Conservation (phyloP, 148 eudicot species). For the Simmondsia chinensis region DNA sequence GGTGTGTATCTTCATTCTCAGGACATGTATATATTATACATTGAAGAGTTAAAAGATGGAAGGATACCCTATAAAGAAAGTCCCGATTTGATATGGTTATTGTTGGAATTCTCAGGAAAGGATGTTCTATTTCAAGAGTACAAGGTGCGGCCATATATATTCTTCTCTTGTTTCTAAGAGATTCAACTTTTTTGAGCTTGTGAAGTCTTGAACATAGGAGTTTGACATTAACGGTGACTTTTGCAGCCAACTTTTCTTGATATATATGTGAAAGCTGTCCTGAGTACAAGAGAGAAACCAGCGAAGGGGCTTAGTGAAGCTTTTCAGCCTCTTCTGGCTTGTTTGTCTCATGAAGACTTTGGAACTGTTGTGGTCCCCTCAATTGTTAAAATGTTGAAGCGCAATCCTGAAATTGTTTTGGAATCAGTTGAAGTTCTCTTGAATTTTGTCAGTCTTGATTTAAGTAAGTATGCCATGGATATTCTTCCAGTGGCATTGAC, state of each 20-base stretch:
- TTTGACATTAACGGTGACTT: slow-evolving; percentile 11
- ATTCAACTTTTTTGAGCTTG: not conserved
- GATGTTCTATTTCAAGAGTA: slow-evolving; percentile 39
- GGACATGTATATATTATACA: slow-evolving; percentile 39
- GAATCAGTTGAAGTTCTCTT: slow-evolving; percentile 71
- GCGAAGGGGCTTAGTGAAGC: slow-evolving; percentile 66
- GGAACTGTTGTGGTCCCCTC: slow-evolving; percentile 64
- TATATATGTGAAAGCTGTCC: slow-evolving; percentile 64
- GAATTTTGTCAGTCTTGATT: slow-evolving; percentile 64
- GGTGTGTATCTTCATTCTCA: slow-evolving; percentile 40
- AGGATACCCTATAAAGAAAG: slow-evolving; percentile 62
- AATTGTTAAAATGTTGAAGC: slow-evolving; percentile 87
- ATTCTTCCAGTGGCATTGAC: slow-evolving; percentile 60
- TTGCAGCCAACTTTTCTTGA: slow-evolving; percentile 71
- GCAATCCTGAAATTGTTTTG: slow-evolving; percentile 90
- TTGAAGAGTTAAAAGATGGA: slow-evolving; percentile 59
- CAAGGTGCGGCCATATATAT: slow-evolving; percentile 42
- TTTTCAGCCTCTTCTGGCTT: slow-evolving; percentile 54
- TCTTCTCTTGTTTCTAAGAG: not conserved
- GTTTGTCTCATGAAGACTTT: slow-evolving; percentile 78
- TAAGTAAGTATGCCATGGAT: slow-evolving; percentile 78
- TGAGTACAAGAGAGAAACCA: slow-evolving; percentile 77
- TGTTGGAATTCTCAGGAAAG: slow-evolving; percentile 62
- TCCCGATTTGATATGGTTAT: slow-evolving; percentile 55
- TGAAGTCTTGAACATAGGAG: slow-evolving; percentile 1